These are phyloP conservation scores for Emmonsiellopsis sp. DNA, from an alignment of 2,329 filamentous ascomycete genomes.

Conservation along the genomic window DNA sequence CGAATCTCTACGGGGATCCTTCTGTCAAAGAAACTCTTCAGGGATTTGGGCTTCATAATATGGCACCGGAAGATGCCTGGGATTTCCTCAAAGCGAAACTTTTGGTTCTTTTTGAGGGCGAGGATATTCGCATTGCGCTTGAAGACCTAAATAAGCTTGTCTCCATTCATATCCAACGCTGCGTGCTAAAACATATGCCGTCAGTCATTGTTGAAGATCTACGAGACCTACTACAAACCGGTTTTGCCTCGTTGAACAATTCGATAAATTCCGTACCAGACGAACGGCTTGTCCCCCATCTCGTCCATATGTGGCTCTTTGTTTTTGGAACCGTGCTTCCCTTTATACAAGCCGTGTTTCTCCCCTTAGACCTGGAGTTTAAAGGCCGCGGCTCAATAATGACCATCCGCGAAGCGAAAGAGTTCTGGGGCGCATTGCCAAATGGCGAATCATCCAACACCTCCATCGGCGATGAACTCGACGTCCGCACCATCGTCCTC, in stretches of 20 bases:
- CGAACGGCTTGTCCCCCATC: constrained; percentile 75
- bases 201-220: constrained; percentile 54
- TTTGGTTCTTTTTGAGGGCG: constrained; percentile 55
- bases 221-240: constrained; percentile 55
- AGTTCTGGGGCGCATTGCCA: constrained; percentile 78
- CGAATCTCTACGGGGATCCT: constrained; percentile 21
- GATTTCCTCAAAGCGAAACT: constrained; percentile 56
- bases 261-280: constrained; percentile 71
- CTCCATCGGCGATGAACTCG: constrained; percentile 53
- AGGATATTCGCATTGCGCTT: constrained; percentile 54
- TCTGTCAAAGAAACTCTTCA: constrained; percentile 33
- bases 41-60: constrained; percentile 57
- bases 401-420: constrained; percentile 66
- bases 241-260: constrained; percentile 78
- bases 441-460: constrained; percentile 31
- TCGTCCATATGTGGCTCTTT: constrained; percentile 90
- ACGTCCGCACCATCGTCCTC: constrained; percentile 81
- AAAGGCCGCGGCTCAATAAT: constrained; percentile 74
- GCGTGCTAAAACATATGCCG: constrained; percentile 52
- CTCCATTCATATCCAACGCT: constrained; percentile 52
- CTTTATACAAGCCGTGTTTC: constrained; percentile 89
- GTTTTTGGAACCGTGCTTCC: constrained; percentile 86
- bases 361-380: constrained; percentile 89
- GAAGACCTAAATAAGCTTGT: constrained; percentile 59
- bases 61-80: constrained; percentile 60